Evolutionary conservation across 2,329 filamentous ascomycete species (phyloP), one percentile per base, ranked within the genome.

Genomic region (Fusarium verrucosum): DNA sequence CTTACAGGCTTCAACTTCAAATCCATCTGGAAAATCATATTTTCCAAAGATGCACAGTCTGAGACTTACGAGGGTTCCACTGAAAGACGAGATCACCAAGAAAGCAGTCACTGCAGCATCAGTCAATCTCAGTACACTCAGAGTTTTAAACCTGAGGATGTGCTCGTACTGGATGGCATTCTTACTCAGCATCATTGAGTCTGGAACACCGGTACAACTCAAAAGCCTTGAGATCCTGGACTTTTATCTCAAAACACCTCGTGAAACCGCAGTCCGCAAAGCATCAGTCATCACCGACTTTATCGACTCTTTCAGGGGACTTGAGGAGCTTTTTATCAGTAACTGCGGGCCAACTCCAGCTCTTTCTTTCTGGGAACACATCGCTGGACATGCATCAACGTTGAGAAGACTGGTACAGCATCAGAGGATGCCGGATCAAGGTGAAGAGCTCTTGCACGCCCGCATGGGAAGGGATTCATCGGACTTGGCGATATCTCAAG

Each of bases 21-120:
- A 19, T 2, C 1, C 14, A 1, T 0, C 16, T n/a, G 6, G 4
- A 6, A 23, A 5, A 1, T 4, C n/a, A 4, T 7, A 2, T 0
- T 45, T 19, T 4, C 54, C 45, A 1, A 44, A n/a, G 10, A 4
- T 59, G 5, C 16, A 10, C 0, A 45, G n/a, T 1, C 4, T 60
- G 4, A 53, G 11, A 3, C 19, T 53, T 2, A 37, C 33, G 0
- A 32, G 57, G 1, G 8, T 37, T 1, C 55, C 46, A 0, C 14
- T 60, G 4, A 45, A 13, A 20, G 54, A 41, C 5, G 35, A 30
- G 2, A 25, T 16, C 1, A 23, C 23, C 1, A 4, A 14, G 0
- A 25, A 25, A 23, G n/a, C 22, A 2, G 26, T 46, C 1, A 16
- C 22, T 17, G 14, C 46, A 4, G 8, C 5, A 10, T 53, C 17